A percentile compares a stretch with the other conserved stretches of the same genome.
Conservation (phyloP, 192 early-diverging fungal genomes). For the Globomyces pollinis-pini region DNA sequence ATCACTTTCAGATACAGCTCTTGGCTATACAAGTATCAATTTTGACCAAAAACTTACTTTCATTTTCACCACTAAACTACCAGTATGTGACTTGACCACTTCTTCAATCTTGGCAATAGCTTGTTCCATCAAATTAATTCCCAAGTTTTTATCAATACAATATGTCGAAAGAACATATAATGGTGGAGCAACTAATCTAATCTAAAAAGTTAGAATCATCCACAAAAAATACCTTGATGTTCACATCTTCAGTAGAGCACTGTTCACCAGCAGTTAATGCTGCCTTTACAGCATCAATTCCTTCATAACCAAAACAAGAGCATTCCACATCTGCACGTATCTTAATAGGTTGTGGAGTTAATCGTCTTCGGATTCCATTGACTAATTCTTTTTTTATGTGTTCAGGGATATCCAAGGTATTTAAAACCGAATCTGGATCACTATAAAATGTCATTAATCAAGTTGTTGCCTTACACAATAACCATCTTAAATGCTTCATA, state of each 20-base stretch:
- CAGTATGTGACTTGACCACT: slow-evolving; percentile 62
- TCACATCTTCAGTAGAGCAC: slow-evolving; percentile 64
- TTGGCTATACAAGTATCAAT: slow-evolving; percentile 52
- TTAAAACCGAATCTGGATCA: slow-evolving; percentile 80
- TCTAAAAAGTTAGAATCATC: slow-evolving; percentile 16
- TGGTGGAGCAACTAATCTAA: slow-evolving; percentile 88
- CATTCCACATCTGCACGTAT: slow-evolving; percentile 94
- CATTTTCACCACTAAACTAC: slow-evolving; percentile 77
- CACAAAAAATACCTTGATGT: slow-evolving; percentile 59
- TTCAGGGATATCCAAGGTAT: slow-evolving; percentile 59
- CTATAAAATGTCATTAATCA: slow-evolving; percentile 29
- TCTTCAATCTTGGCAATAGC: slow-evolving; percentile 77
- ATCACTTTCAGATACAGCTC: slow-evolving; percentile 83
- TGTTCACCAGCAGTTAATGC: slow-evolving; percentile 83
- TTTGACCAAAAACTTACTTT: slow-evolving; percentile 31
- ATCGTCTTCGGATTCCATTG: slow-evolving; percentile 73
- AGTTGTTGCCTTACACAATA: slow-evolving; percentile 48
- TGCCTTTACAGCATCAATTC: slow-evolving; percentile 90
- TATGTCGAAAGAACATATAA: slow-evolving; percentile 87
- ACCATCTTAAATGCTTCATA: slow-evolving; percentile 96
- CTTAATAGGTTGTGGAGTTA: slow-evolving; percentile 94
- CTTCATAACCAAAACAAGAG: slow-evolving; percentile 87
- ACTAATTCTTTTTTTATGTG: slow-evolving; percentile 67
- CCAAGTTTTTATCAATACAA: slow-evolving; percentile 72
- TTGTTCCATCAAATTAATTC: slow-evolving; percentile 82